Base-by-base conservation (phyloP, 495 filamentous ascomycete species). In the Parathielavia appendiculata region DNA sequence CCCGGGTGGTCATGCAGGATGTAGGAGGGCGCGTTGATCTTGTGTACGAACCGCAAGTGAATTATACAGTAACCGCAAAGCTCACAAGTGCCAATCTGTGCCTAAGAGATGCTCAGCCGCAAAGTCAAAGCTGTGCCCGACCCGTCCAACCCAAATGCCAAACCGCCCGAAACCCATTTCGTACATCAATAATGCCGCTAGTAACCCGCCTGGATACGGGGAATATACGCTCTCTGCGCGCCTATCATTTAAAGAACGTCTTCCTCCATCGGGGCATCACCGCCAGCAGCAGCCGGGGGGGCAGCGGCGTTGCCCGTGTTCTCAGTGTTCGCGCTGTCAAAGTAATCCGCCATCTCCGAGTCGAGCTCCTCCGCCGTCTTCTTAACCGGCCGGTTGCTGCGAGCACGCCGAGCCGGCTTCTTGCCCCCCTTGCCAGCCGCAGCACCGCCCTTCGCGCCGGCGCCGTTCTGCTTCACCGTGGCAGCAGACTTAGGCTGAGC, bases 301-400 rank as follows among this genome's bases (percentile, higher is more conserved):
- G 74, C 79, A 50, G 77, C 77, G 47, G 73, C 74, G 62, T 72
- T 76, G 51, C 71, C 67, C 51, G 74, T 79, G 39, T 66, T 66
- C 46, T 77, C 76, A 26, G 65, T 67, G 38, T 54, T 60, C 47
- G 41, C 36, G 35, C 22, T 17, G 20, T 76, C 82, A 64, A 92
- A 95, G 75, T 96, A 96, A 64, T 97, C 92, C 8, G 81, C 81
- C 92, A 97, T 96, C 65, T 97, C 92, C 9, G 88, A 89, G 69
- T 97, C 92, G 12, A 97, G 79, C 75, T 97, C 90, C 69, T 95
- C 91, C 4, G 84, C 82, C 12, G 89, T 91, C 84, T 95, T 96
- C 84, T 95, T 95, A n/a, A 79, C 72, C 7, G 83, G 83, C 51
- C 89, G 88, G 59, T 77, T 70, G 63, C 74, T 82, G 55, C 82